Percentiles rank a stretch among this genome's conserved stretches.
Conservation (phyloP, 441 rosid species). For the Arabidopsis lyrata region DNA sequence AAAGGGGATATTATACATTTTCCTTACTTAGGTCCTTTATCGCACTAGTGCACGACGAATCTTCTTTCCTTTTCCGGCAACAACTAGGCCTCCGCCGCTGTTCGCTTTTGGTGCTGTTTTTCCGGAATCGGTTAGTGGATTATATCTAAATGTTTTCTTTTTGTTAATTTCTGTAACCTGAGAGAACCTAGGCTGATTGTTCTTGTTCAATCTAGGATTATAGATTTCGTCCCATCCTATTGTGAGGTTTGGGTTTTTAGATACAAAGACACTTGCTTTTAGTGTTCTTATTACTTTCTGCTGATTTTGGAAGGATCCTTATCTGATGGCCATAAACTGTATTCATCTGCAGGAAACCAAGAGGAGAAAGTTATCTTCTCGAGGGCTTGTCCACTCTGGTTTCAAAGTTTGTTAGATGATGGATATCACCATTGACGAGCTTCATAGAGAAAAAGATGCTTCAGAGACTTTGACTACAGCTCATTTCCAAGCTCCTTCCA, state of each 20-base stretch:
- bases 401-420: background rate
- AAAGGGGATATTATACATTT: background rate
- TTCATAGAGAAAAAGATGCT: constrained; percentile 1
- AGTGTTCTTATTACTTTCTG: background rate
- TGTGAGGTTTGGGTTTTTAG: background rate
- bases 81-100: background rate
- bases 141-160: background rate
- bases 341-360: background rate
- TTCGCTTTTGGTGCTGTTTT: background rate
- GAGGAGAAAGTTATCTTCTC: background rate
- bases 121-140: constrained; percentile 17
- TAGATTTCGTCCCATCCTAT: background rate
- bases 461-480: constrained; percentile 5
- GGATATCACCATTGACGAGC: background rate
- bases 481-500: background rate
- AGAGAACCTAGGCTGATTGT: background rate
- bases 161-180: background rate
- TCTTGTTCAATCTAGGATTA: background rate
- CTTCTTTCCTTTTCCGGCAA: background rate
- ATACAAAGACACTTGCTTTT: background rate
- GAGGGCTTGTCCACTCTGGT: background rate
- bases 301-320: background rate
- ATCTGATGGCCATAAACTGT: background rate
- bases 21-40: background rate
- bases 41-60: background rate